A percentile compares a stretch with the other conserved stretches of the same genome.
These are phyloP conservation scores for Leccinellum albellum DNA, from an alignment of 768 basidiomycete species.

Conservation along the genomic window DNA sequence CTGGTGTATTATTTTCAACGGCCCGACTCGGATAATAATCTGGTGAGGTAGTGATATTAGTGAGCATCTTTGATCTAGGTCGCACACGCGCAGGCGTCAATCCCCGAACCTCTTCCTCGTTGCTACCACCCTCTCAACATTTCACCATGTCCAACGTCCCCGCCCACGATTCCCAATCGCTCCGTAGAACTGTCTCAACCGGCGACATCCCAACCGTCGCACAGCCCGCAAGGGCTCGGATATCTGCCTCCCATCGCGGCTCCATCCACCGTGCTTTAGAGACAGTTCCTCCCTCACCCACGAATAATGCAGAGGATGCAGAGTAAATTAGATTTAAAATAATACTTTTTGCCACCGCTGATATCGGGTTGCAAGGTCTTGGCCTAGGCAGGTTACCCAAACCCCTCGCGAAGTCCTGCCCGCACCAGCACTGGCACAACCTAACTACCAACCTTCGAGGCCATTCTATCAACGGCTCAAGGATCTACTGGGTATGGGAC, in stretches of 20 bases:
- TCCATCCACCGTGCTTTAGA: constrained; percentile 23
- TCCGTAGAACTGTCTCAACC: constrained; percentile 34
- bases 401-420: constrained; percentile 12
- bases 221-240: constrained; percentile 26
- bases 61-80: constrained; percentile 5
- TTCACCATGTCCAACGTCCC: constrained; percentile 27
- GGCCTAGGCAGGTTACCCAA: constrained; percentile 25
- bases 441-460: constrained; percentile 8
- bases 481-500: constrained; percentile 51
- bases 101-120: constrained; percentile 17
- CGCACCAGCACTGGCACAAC: neutral
- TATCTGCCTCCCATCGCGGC: constrained; percentile 28
- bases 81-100: constrained; percentile 31
- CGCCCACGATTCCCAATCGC: constrained; percentile 30
- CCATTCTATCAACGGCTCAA: constrained; percentile 27
- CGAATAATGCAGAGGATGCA: constrained; percentile 11
- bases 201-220: constrained; percentile 29
- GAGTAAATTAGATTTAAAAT: constrained; percentile 16
- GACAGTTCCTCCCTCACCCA: constrained; percentile 16
- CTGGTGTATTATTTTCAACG: neutral
- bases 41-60: constrained; percentile 8
- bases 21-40: constrained; percentile 17
- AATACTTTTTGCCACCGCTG: constrained; percentile 13
- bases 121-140: constrained; percentile 14
- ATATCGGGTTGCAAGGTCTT: constrained; percentile 21